Evolutionary conservation across 2,329 filamentous ascomycete species (phyloP).

Genomic region (Plectosphaerella plurivora): DNA sequence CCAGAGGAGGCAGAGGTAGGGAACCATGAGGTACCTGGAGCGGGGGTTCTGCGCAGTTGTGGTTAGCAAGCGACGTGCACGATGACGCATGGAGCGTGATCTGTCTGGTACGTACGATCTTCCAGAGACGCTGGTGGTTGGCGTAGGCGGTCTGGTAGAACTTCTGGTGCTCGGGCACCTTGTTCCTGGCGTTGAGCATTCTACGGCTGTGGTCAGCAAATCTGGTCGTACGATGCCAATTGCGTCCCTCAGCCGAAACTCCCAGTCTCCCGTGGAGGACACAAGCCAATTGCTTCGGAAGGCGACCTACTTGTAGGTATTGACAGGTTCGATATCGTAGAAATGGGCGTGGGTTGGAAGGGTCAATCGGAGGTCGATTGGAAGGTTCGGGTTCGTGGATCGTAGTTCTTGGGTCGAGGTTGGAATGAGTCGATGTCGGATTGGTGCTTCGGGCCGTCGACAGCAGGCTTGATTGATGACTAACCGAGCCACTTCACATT

Average conservation of each 20-base stretch:
- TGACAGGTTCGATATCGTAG: too few relatives aligned
- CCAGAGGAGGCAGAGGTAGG: slow-evolving; percentile 64
- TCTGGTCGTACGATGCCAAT: slow-evolving; percentile 8
- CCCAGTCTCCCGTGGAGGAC: not conserved
- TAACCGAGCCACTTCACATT: not conserved
- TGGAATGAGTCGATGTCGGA: slow-evolving; percentile 3
- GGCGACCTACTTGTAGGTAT: not conserved
- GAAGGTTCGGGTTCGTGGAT: not conserved
- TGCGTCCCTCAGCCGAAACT: not conserved
- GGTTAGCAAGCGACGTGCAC: slow-evolving; percentile 2
- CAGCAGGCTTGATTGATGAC: not conserved
- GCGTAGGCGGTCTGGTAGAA: slow-evolving; percentile 71
- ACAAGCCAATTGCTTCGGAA: not conserved
- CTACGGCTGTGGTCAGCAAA: slow-evolving; percentile 32
- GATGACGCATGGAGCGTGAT: slow-evolving; percentile 1
- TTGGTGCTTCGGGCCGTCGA: slow-evolving; percentile 1
- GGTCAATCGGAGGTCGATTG: not conserved
- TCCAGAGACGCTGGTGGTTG: slow-evolving; percentile 66
- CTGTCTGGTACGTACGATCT: slow-evolving; percentile 58
- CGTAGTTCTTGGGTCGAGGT: not conserved
- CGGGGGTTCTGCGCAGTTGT: slow-evolving; percentile 49
- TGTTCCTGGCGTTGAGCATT: slow-evolving; percentile 69
- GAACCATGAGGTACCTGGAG: slow-evolving; percentile 61
- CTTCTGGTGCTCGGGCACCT: slow-evolving; percentile 70
- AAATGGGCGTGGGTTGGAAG: too few relatives aligned